Evolutionary conservation across 495 filamentous ascomycete genomes (phyloP).

Genomic region (Staphylotrichum tortipilum): DNA sequence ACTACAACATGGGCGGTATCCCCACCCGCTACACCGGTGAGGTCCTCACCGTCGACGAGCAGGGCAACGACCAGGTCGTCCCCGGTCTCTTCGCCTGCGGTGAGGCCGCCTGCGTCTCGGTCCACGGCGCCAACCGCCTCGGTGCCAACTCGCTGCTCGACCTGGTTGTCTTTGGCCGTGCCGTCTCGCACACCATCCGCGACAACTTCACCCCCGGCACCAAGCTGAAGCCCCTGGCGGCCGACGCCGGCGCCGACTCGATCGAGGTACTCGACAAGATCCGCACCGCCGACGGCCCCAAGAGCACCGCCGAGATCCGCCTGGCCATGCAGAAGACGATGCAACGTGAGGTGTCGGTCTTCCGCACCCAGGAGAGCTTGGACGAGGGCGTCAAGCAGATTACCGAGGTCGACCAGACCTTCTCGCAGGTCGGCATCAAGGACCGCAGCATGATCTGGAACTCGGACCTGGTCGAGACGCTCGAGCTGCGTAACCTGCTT

Average conservation of each 20-base stretch:
- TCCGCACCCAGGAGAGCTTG: conserved; percentile 83
- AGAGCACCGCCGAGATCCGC: conserved; percentile 77
- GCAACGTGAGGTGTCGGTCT: conserved; percentile 94
- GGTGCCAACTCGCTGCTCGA: conserved; percentile 97
- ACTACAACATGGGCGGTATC: conserved; percentile 99
- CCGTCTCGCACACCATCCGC: conserved; percentile 89
- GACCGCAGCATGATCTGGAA: conserved; percentile 99
- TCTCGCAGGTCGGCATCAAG: conserved; percentile 78
- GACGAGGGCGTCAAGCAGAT: conserved; percentile 82
- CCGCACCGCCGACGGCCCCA: conserved; percentile 74
- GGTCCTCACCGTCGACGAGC: conserved; percentile 74
- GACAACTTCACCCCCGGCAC: conserved; percentile 77
- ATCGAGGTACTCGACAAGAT: conserved; percentile 81
- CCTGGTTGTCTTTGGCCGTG: conserved; percentile 92
- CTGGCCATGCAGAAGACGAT: conserved; percentile 94
- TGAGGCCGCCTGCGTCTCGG: conserved; percentile 94
- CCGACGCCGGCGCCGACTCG: conserved; percentile 77
- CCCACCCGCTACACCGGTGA: conserved; percentile 95
- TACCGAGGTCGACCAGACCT: conserved; percentile 69
- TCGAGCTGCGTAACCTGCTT: conserved; percentile 85
- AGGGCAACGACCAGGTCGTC: conserved; percentile 86
- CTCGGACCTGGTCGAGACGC: conserved; percentile 88
- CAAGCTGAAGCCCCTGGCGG: conserved; percentile 63
- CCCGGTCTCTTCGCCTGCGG: conserved; percentile 93
- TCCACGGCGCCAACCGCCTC: conserved; percentile 94